Base-by-base conservation (phyloP, 352 stramenopile genomes). In the Elongisporangium anandrum region DNA sequence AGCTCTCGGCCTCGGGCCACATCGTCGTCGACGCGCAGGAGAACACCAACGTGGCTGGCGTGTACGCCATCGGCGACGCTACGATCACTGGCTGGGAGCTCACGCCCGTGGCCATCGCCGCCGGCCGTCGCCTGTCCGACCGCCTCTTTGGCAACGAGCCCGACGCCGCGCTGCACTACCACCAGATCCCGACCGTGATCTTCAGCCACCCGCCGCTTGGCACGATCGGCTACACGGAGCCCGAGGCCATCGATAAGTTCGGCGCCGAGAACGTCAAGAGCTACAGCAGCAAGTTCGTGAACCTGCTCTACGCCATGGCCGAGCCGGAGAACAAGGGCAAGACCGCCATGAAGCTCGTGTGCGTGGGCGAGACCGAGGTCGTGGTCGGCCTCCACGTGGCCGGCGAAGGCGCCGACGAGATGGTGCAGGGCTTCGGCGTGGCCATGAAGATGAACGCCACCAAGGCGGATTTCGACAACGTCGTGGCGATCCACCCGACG, bases 371-470 rank as follows among this genome's bases (percentile, higher is more conserved):
- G 52, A 57, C 93, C 26, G 90, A 98, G 69, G 84, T 77, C 16
- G 96, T 99, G 23, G 94, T 99, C 41, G 97, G 97, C 41, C 74
- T 99, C 2, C 97, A 99, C 76, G 76, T 98, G 47, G 91, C 97
- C 60, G 97, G 94, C 56, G 86, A 97, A 52, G 88, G 85, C 50
- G 89, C 87, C 3, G 97, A 98, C 74, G 97, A 99, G 80, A 98
- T 99, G 87, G 85, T 99, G 53, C 97, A 99, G 77, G 96, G 96
- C 61, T 99, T 99, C 68, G 97, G 84, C 34, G 93, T 99, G 4
- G 97, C 97, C 4, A 88, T 99, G 66, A 99, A 99, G 75, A 98
- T 98, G 90, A 95, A 96, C 66, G 94, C 92, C 21, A 98, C 96
- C 52, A 98, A 98, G 69, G 81, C 88, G n/a, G 96, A 99, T 78